Evolutionary conservation across 768 basidiomycete genomes (phyloP), one percentile per base, ranked within the genome.

Genomic region (Termitomyces sp.): DNA sequence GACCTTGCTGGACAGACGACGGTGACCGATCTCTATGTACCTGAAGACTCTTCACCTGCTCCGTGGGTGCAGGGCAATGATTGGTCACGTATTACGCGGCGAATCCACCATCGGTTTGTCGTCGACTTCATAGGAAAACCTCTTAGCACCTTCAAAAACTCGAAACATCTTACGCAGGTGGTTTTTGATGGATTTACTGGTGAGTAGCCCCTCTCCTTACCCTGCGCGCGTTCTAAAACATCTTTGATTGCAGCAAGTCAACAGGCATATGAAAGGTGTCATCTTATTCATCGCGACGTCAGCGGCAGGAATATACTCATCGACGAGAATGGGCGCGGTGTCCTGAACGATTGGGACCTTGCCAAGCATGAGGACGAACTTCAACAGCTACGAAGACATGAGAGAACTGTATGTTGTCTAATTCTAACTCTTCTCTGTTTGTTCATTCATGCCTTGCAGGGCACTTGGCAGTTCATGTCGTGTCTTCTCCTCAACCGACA

Each of bases 1-100:
- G 73, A 77, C 55, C 40, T 76, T n/a, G 13, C n/a, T 36, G 62
- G n/a, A 5, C 64, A 69, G 14, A 24, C 20, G 10, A 70, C 71
- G 2, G 2, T 16, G 16, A 65, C 67, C 1, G 50, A 51, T 13
- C 50, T 39, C 50, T 37, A 36, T 24, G 50, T 22, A 1, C 5
- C 6, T 4, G 18, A 18, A 8, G 48, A 18, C 7, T n/a, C 27
- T 24, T 26, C 20, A 1, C 18, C 20, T 13, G 13, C 49, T n/a
- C 0, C n/a, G 1, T 70, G 67, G 68, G 55, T 57, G 10, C 37
- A 42, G 2, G 66, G 65, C 7, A 40, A n/a, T 13, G 16, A 46
- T 16, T 42, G 43, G 57, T 34, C 4, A 2, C 47, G 36, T 3
- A 54, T 68, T 4, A 60, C 48, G 18, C 45, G 32, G 12, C 63